Evolutionary conservation across 345 rosid species (phyloP), one percentile per base, ranked within the genome.

Genomic region (Lumnitzera littorea): DNA sequence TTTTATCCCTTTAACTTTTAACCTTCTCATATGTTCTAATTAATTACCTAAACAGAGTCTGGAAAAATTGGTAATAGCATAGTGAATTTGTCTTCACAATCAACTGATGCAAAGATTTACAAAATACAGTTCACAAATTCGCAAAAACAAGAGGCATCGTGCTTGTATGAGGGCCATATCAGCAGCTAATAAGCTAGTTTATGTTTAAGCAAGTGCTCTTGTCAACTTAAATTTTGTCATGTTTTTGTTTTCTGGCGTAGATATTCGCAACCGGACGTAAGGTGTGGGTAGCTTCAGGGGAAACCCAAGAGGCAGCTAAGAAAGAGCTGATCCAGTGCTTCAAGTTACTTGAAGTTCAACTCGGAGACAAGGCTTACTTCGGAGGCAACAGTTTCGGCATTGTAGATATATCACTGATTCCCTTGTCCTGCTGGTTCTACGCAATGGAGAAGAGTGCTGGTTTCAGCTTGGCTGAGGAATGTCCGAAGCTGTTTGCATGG

Each of bases 401-500:
- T 15, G 62, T 57, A 24, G 77, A 73, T 50, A 46, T 73, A 47
- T 43, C 64, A 1, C 31, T 68, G 1, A 50, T 73, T 15, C 73
- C 73, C 2, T 57, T 61, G 54, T 65, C 55, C 27, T 16, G 50
- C 57, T 65, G 51, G 51, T 73, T 53, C 51, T 48, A 64, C 14
- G 16, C 62, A 7, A 50, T 48, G 29, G 77, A 50, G 67, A 58
- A 0, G 3, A 5, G 11, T 7, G 77, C 63, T 12, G 49, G 58
- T 7, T 36, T 69, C 4, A 69, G 46, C 54, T 20, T 73, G 13
- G 62, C 11, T 49, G 67, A 46, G 8, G 64, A 64, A 47, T 61
- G 51, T 48, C 73, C 74, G 10, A 65, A 61, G 70, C 43, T 74
- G 4, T 24, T 62, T 52, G 56, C 27, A 6, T 74, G 78, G 78